A percentile compares a stretch with the other conserved stretches of the same genome.
Evolutionary conservation across 306 rosid species (phyloP).

Genomic region (Prosopis cineraria): DNA sequence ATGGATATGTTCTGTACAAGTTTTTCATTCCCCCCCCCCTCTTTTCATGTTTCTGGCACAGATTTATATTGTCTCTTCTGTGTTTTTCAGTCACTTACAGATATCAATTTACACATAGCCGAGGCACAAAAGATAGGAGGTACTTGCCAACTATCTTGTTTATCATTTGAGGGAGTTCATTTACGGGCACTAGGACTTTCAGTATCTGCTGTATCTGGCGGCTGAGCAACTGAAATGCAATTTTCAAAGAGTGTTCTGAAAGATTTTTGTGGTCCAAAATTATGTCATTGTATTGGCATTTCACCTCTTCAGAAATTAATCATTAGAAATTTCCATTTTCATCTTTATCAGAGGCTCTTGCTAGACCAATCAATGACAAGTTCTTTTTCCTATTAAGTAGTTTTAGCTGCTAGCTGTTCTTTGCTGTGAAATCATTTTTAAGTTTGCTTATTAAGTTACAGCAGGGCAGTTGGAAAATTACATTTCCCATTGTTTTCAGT

Average conservation of each 20-base stretch:
- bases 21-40: not conserved
- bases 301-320: conserved; percentile 25
- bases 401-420: conserved; percentile 22
- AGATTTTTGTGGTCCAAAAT: not conserved
- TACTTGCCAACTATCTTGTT: conserved; percentile 40
- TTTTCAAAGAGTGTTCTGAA: conserved; percentile 14
- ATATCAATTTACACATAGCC: conserved; percentile 69
- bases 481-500: not conserved
- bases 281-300: not conserved
- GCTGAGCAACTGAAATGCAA: conserved; percentile 19
- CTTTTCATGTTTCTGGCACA: conserved; percentile 34
- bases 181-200: conserved; percentile 23
- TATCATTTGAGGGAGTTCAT: conserved; percentile 26
- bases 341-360: conserved; percentile 12
- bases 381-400: conserved; percentile 2
- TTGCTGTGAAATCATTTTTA: conserved; percentile 25
- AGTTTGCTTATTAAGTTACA: conserved; percentile 25
- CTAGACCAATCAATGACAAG: not conserved
- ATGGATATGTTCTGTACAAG: not conserved
- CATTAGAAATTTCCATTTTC: not conserved
- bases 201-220: conserved; percentile 15
- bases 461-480: not conserved
- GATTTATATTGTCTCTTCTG: conserved; percentile 32
- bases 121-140: conserved; percentile 85
- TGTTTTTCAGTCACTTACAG: conserved; percentile 77